These are phyloP conservation scores for Fraxinus paxiana DNA, from an alignment of 305 asterid species.

Conservation along the genomic window DNA sequence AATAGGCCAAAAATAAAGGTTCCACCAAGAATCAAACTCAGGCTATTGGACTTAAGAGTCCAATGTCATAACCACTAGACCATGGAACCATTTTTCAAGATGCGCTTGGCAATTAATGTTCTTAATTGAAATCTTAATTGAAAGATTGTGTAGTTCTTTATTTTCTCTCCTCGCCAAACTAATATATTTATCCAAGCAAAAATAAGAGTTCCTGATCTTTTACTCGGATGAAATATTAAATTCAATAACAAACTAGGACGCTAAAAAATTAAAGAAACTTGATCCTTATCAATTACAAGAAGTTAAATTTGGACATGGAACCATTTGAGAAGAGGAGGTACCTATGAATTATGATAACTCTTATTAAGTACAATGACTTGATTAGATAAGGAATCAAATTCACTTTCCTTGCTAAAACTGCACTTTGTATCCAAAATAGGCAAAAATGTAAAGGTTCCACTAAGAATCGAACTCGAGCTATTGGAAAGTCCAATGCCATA, in stretches of 20 bases:
- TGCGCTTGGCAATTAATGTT: neutral
- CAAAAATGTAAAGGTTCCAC: neutral
- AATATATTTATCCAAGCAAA: neutral
- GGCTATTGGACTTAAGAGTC: conserved; percentile 30
- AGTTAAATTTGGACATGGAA: neutral
- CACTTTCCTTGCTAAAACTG: neutral
- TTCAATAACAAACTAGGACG: neutral
- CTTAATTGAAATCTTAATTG: neutral
- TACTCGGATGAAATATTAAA: neutral
- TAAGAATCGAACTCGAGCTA: neutral
- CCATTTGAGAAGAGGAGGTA: neutral
- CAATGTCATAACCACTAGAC: conserved; percentile 33
- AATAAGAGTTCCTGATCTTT: neutral
- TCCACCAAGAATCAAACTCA: conserved; percentile 34
- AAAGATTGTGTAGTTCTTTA: neutral
- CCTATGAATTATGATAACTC: neutral
- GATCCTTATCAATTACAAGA: neutral
- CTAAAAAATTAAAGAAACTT: neutral
- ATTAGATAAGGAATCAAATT: neutral
- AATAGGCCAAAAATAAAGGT: conserved; percentile 8
- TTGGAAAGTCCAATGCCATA: neutral
- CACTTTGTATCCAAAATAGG: neutral
- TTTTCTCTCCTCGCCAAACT: neutral
- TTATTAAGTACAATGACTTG: neutral
- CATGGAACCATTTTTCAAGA: conserved; percentile 29